Evolutionary conservation across 148 eudicot genomes (phyloP).

Genomic region (Bassia scoparia): DNA sequence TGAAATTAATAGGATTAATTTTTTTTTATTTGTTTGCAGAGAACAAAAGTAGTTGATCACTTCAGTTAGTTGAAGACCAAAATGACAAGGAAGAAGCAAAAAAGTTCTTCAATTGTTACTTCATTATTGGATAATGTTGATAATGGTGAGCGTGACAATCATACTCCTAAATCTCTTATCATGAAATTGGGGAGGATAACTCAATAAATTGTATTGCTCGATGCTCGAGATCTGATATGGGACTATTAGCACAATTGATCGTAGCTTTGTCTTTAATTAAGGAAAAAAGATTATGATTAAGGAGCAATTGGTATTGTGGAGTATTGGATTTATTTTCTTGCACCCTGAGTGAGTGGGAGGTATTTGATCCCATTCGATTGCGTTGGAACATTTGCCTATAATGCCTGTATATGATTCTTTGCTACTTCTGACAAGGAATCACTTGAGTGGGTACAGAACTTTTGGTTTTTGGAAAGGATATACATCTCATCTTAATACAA

Average conservation of each 20-base stretch:
- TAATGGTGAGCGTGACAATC: constrained; percentile 23
- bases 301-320: constrained; percentile 50
- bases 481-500: constrained; percentile 46
- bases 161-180: constrained; percentile 45
- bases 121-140: constrained; percentile 27
- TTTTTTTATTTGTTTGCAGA: constrained; percentile 28
- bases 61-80: constrained; percentile 24
- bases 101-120: no score
- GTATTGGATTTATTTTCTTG: constrained; percentile 78
- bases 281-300: constrained; percentile 45
- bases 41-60: constrained; percentile 31
- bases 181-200: constrained; percentile 46
- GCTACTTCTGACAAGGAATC: constrained; percentile 75
- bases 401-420: constrained; percentile 59
- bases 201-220: constrained; percentile 51
- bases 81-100: constrained; percentile 5
- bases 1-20: constrained; percentile 1
- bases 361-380: constrained; percentile 60
- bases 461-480: constrained; percentile 60
- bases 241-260: constrained; percentile 46
- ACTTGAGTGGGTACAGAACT: constrained; percentile 75
- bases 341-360: constrained; percentile 69
- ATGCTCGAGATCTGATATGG: constrained; percentile 76
- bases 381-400: constrained; percentile 59
- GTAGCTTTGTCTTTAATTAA: constrained; percentile 43